Evolutionary conservation across 768 basidiomycete genomes (phyloP).

Genomic region (Tylopilus vinaceipallidus): DNA sequence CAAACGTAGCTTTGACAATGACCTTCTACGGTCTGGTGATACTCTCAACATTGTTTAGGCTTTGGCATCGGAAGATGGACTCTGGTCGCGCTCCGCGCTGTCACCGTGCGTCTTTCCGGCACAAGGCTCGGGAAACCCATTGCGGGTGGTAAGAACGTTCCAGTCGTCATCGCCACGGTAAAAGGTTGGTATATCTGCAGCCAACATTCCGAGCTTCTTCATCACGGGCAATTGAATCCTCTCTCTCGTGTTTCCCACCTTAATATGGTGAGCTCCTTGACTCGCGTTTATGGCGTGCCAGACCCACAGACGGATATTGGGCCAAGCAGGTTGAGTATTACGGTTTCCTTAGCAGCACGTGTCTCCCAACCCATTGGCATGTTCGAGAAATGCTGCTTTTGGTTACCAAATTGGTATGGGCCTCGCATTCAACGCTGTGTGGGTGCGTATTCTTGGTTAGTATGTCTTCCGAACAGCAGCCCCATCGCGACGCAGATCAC

Average conservation of each 20-base stretch:
- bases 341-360: not conserved
- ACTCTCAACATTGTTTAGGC: conserved; percentile 1
- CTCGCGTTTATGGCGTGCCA: not conserved
- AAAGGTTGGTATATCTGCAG: not conserved
- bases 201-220: not conserved
- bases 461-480: not conserved
- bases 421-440: not conserved
- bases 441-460: not conserved
- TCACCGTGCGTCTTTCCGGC: not conserved
- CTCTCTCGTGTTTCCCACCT: not conserved
- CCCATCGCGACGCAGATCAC: not conserved
- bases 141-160: not conserved
- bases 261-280: not conserved
- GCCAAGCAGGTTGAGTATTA: not conserved
- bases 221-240: not conserved
- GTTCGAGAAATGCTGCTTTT: not conserved
- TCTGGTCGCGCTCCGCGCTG: not conserved
- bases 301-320: not conserved
- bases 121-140: not conserved
- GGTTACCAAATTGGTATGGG: no score
- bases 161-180: not conserved
- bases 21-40: conserved; percentile 2
- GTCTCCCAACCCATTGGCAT: not conserved
- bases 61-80: not conserved
- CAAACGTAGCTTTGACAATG: not conserved